phyloP scores from a whole-genome alignment of 1,139 yeast species.

The Zygoascus hellenicus region DNA sequence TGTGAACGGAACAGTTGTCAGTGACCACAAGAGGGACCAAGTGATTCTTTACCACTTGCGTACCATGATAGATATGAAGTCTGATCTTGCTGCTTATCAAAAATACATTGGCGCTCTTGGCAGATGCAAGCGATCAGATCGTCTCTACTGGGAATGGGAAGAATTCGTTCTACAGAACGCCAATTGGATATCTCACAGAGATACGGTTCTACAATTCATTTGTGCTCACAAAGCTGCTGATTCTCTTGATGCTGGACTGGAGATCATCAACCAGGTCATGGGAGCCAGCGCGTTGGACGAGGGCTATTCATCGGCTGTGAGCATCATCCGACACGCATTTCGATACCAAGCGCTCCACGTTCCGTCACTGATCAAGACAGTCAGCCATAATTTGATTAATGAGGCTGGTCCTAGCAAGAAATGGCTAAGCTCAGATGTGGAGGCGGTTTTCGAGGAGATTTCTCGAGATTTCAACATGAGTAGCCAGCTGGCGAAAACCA shows the following conservation, averaged over 20 bases:
- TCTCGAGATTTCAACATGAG: not conserved
- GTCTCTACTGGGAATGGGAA: conserved; percentile 25
- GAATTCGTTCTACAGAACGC: conserved; percentile 9
- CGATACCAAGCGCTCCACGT: conserved; percentile 25
- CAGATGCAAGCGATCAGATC: conserved; percentile 23
- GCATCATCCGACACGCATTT: conserved; percentile 21
- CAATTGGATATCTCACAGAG: conserved; percentile 21
- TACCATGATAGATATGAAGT: conserved; percentile 18
- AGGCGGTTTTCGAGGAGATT: conserved; percentile 9
- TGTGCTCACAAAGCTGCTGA: conserved; percentile 25
- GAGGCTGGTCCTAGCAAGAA: conserved; percentile 19
- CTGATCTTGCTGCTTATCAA: conserved; percentile 17
- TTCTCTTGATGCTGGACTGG: conserved; percentile 18
- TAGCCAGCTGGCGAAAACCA: not conserved
- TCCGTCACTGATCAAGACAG: conserved; percentile 16
- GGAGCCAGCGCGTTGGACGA: conserved; percentile 16
- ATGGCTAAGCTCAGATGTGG: conserved; percentile 21
- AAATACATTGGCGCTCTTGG: conserved; percentile 29
- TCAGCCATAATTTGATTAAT: conserved; percentile 23
- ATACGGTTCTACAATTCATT: conserved; percentile 24
- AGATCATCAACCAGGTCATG: conserved; percentile 20
- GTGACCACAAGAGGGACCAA: conserved; percentile 26
- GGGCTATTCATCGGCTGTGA: conserved; percentile 19
- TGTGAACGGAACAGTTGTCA: conserved; percentile 23
- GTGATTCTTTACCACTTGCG: conserved; percentile 27